Percentiles rank a stretch among this genome's conserved stretches.
These are phyloP conservation scores for Berberis thunbergii DNA, from an alignment of 164 flowering plant genomes.

Conservation along the genomic window DNA sequence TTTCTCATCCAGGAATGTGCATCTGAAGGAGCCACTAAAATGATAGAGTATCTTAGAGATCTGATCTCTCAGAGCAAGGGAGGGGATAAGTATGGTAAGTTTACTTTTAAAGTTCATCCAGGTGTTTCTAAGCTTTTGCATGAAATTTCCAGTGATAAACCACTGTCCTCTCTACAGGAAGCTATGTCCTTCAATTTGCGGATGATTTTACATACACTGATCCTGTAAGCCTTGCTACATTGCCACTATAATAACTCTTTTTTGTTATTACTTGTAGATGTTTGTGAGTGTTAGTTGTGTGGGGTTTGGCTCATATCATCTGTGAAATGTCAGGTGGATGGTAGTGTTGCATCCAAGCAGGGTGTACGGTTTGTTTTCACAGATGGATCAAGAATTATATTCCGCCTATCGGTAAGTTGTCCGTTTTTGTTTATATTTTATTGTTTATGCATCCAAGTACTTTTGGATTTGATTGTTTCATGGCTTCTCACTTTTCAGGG, in stretches of 20 bases:
- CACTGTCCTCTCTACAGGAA: conserved; percentile 35
- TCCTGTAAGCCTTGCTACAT: conserved; percentile 58
- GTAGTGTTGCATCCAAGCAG: conserved; percentile 85
- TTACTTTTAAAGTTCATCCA: background rate
- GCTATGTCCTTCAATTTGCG: conserved; percentile 72
- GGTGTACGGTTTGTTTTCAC: conserved; percentile 92
- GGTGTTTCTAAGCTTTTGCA: background rate
- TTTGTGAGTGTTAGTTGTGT: background rate
- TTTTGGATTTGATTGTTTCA: background rate
- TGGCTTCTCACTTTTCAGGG: conserved; percentile 40
- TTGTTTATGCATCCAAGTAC: background rate
- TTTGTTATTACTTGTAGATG: background rate
- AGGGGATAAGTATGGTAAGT: conserved; percentile 79
- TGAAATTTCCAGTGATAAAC: conserved; percentile 8
- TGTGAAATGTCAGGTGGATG: conserved; percentile 63
- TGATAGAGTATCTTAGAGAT: conserved; percentile 78
- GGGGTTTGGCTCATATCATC: conserved; percentile 1
- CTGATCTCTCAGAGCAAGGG: conserved; percentile 61
- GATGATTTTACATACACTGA: conserved; percentile 92
- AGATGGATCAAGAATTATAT: conserved; percentile 95
- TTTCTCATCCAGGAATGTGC: conserved; percentile 72
- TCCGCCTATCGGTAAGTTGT: conserved; percentile 72
- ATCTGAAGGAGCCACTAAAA: conserved; percentile 92
- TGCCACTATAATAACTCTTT: background rate
- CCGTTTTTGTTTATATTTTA: background rate